Percentiles rank a stretch among this genome's conserved stretches.
Evolutionary conservation across 495 filamentous ascomycete genomes (phyloP).

Genomic region (Penicillium simplicissimum): DNA sequence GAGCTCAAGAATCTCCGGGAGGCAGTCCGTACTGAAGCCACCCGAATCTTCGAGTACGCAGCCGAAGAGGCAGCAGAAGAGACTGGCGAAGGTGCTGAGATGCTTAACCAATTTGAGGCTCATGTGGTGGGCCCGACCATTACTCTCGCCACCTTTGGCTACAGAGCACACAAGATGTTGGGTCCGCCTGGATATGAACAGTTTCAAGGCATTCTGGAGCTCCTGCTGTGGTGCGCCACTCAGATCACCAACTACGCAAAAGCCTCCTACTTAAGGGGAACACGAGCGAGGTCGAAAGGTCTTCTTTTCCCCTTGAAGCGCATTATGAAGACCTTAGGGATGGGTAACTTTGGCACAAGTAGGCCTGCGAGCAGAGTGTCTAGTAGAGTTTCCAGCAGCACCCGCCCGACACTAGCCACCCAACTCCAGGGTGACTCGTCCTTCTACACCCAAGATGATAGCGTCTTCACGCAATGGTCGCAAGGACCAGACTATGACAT

Average conservation of each 20-base stretch:
- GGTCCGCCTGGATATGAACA: not conserved
- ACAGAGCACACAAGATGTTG: slow-evolving; percentile 2
- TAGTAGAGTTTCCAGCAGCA: not conserved
- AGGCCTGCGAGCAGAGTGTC: not conserved
- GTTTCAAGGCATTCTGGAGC: slow-evolving; percentile 3
- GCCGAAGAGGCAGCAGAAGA: slow-evolving; percentile 4
- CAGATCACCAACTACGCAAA: slow-evolving; percentile 2
- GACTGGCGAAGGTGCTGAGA: not conserved
- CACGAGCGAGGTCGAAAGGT: not conserved
- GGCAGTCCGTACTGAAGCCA: slow-evolving; percentile 6
- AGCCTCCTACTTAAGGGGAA: not conserved
- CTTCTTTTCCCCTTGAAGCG: not conserved
- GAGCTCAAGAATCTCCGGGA: slow-evolving; percentile 8
- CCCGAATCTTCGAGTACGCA: slow-evolving; percentile 5
- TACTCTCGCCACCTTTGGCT: slow-evolving; percentile 5
- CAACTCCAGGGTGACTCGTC: not conserved
- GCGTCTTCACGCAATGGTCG: not conserved
- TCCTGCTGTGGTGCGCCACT: slow-evolving; percentile 4
- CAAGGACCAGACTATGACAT: not conserved
- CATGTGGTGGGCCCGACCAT: slow-evolving; percentile 11
- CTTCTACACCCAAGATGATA: not conserved
- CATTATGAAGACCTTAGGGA: not conserved
- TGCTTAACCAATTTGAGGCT: slow-evolving; percentile 17
- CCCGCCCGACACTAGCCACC: not conserved
- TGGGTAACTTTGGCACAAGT: not conserved